These are phyloP conservation scores for Hylodesmum podocarpum DNA, from an alignment of 306 rosid species.

Conservation along the genomic window DNA sequence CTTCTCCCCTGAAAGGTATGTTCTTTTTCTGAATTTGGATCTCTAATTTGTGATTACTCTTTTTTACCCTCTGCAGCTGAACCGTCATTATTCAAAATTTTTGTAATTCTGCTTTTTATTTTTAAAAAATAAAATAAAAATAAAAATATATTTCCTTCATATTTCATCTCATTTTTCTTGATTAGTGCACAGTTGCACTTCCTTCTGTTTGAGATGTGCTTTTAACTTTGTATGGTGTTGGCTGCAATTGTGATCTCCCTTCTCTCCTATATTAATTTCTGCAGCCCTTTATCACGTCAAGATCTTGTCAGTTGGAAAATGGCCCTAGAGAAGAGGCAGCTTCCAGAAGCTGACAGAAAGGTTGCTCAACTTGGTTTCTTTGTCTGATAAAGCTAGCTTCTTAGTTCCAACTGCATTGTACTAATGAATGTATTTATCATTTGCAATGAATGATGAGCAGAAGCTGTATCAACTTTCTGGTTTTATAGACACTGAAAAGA, in stretches of 20 bases:
- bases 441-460: constrained; percentile 53
- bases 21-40: constrained; percentile 18
- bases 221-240: background rate
- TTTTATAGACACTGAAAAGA: constrained; percentile 82
- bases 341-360: constrained; percentile 94
- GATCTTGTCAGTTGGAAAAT: constrained; percentile 99
- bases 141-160: no score
- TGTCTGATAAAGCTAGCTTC: constrained; percentile 28
- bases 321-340: constrained; percentile 86
- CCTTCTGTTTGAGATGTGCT: constrained; percentile 29
- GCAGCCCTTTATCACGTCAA: constrained; percentile 93
- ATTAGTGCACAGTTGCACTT: constrained; percentile 4
- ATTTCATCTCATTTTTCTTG: constrained; percentile 11
- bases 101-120: background rate
- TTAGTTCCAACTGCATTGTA: constrained; percentile 25
- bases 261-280: constrained; percentile 35
- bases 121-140: no score
- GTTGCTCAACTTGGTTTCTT: constrained; percentile 46
- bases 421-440: constrained; percentile 32
- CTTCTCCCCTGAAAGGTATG: constrained; percentile 85
- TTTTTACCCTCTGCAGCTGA: background rate
- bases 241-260: constrained; percentile 10
- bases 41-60: constrained; percentile 7
- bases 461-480: constrained; percentile 76
- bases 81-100: background rate